Evolutionary conservation across 176 grass and related monocot species (phyloP).

Genomic region (Aegilops tauschii): DNA sequence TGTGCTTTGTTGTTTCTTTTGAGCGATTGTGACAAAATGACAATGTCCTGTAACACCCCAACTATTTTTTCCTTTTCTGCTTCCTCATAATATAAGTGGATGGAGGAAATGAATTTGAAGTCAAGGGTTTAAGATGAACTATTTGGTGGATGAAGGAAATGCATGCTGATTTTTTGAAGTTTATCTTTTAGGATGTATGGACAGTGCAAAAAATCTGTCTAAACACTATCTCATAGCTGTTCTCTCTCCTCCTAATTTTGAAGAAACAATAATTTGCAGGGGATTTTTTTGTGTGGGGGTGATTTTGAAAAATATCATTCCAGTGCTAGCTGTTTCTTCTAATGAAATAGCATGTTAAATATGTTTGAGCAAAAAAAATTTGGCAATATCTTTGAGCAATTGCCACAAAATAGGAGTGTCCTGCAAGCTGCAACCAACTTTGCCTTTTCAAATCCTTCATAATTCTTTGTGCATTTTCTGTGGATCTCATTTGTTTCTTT

Average conservation of each 20-base stretch:
- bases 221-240: neutral
- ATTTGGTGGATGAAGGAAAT: neutral
- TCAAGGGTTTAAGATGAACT: no score
- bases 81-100: neutral
- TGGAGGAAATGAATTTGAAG: neutral
- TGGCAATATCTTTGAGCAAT: neutral
- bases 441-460: neutral
- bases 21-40: neutral
- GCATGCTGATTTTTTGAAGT: neutral
- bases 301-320: neutral
- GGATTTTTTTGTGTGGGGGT: no score
- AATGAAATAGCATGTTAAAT: neutral
- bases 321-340: neutral
- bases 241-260: no score
- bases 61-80: no score
- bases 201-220: neutral
- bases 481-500: neutral
- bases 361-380: no score
- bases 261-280: no score
- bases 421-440: neutral
- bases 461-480: neutral
- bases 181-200: neutral
- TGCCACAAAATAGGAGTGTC: neutral
- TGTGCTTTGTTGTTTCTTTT: neutral
- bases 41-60: neutral